Evolutionary conservation across 1,284 basidiomycete genomes (phyloP).

Genomic region (Ganoderma multipileum): DNA sequence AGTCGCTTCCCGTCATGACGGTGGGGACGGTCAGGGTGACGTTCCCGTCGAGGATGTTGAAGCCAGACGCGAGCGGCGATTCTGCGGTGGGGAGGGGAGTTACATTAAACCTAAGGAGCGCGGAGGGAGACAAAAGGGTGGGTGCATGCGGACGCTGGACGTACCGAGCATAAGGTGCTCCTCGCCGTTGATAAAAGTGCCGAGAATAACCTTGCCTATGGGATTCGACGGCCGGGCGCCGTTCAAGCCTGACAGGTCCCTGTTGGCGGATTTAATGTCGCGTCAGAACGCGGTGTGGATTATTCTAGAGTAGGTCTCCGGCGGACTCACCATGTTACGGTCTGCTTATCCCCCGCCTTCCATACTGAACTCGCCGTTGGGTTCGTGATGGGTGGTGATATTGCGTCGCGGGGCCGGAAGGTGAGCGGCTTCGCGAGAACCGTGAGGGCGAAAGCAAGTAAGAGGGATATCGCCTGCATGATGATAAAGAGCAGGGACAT

Average conservation of each 20-base stretch:
- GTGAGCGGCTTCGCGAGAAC: slow-evolving; percentile 18
- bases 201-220: slow-evolving; percentile 45
- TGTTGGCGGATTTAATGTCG: background rate
- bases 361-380: slow-evolving; percentile 21
- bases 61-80: slow-evolving; percentile 35
- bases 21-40: slow-evolving; percentile 37
- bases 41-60: slow-evolving; percentile 35
- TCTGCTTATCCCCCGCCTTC: slow-evolving; percentile 20
- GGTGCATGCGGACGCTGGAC: background rate
- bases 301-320: background rate
- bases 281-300: background rate
- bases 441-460: slow-evolving; percentile 11
- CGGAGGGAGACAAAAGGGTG: background rate
- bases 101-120: background rate
- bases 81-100: slow-evolving; percentile 25
- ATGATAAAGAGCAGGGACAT: slow-evolving; percentile 1
- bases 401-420: slow-evolving; percentile 17
- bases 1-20: slow-evolving; percentile 35
- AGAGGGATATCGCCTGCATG: slow-evolving; percentile 9
- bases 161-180: slow-evolving; percentile 46
- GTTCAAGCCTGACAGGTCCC: slow-evolving; percentile 15
- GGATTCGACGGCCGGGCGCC: slow-evolving; percentile 37
- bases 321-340: slow-evolving; percentile 23
- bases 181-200: slow-evolving; percentile 38
- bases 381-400: slow-evolving; percentile 23